These are phyloP conservation scores for Cercospora sp. DNA, from an alignment of 2,329 filamentous ascomycete genomes.

Conservation along the genomic window DNA sequence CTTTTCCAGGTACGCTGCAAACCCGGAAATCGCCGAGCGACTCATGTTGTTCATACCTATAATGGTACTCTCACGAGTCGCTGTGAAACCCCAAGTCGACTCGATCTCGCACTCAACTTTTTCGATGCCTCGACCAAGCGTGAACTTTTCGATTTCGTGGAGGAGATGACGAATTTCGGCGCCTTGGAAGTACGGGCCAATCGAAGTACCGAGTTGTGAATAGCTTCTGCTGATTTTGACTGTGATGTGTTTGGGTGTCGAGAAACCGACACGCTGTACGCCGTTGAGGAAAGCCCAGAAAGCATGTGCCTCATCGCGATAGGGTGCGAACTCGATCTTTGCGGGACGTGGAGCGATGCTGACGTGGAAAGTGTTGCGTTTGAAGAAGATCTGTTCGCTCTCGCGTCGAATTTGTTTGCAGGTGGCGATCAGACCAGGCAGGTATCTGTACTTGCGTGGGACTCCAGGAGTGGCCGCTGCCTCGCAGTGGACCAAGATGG, in stretches of 20 bases:
- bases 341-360: not conserved
- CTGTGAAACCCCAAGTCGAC: not conserved
- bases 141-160: not conserved
- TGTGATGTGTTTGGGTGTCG: not conserved
- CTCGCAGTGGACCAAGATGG: not conserved
- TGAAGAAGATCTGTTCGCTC: not conserved
- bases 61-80: not conserved
- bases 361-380: not conserved
- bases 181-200: not conserved
- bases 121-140: not conserved
- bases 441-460: not conserved
- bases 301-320: not conserved
- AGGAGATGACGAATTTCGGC: not conserved
- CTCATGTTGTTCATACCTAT: not conserved
- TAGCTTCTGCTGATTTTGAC: not conserved
- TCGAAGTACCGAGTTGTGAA: not conserved
- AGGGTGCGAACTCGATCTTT: not conserved
- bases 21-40: not conserved
- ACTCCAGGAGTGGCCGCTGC: not conserved
- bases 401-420: not conserved
- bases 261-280: not conserved
- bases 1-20: not conserved
- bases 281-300: slow-evolving; percentile 4
- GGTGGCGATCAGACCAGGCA: not conserved
- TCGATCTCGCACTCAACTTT: not conserved